Base-by-base conservation (phyloP, 148 eudicot genomes). In the Chenopodium formosanum region DNA sequence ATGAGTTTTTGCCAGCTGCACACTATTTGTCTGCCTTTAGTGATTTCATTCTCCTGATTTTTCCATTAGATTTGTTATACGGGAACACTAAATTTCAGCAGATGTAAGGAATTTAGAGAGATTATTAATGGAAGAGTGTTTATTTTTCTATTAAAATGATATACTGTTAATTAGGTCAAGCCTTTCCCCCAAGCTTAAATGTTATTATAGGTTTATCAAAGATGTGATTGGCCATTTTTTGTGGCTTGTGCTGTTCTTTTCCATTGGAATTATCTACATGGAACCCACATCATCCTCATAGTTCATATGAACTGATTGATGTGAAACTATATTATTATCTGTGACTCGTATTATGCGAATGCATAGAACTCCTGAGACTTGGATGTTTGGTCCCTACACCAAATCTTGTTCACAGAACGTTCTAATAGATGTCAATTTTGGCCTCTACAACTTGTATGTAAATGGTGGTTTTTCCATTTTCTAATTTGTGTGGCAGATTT, bases 51-150 rank as follows among this genome's bases (percentile, higher is more conserved):
- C 19, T 60, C 63, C 32, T 13, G 29, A 70, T 50, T 63, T 73
- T 73, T 73, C 62, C 58, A 12, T 80, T 72, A 80, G 76, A 74
- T 64, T 48, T 76, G 86, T 80, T 70, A 80, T 52, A 23, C 64
- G 56, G 34, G 78, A 81, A 34, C 52, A 3, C 27, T 19, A 60
- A n/a, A 52, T 50, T 53, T 9, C 62, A 56, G 78, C 32, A 25
- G 47, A 32, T 56, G 62, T 37, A 52, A 34, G 69, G 37, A 44
- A 46, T 37, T 52, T n/a, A 6, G 78, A 78, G 74, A 75, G 27
- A 40, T 47, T 79, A 20, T 83, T n/a, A 37, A 11, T 74, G 75
- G 68, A 27, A 74, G 75, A 53, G 73, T 72, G 37, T 32, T 50
- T 67, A 46, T 9, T 82, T 1, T 75, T 64, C 5, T 34, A n/a